These are phyloP conservation scores for Rostrohypoxylon terebratum DNA, from an alignment of 495 filamentous ascomycete genomes.

Conservation along the genomic window DNA sequence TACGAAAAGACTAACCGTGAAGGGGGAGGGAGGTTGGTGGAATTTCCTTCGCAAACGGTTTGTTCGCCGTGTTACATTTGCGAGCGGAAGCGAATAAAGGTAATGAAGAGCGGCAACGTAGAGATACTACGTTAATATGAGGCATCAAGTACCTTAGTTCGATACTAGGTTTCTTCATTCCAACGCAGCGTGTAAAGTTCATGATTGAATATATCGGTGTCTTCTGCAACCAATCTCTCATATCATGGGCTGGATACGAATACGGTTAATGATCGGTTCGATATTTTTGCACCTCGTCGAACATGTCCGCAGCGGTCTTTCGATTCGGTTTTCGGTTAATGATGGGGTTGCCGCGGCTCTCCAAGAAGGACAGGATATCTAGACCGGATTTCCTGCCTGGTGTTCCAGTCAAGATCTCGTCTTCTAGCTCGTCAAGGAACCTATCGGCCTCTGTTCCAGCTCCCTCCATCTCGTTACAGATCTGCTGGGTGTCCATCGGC, in stretches of 20 bases:
- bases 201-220: no score
- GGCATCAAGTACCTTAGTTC: no score
- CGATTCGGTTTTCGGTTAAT: slow-evolving; percentile 8
- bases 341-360: not conserved
- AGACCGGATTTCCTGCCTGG: not conserved
- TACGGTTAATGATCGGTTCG: not conserved
- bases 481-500: not conserved
- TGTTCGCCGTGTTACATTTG: no score
- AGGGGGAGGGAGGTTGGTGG: not conserved
- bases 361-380: slow-evolving; percentile 5
- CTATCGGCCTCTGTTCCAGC: slow-evolving; percentile 14
- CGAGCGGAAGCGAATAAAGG: no score
- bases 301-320: slow-evolving; percentile 13
- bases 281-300: not conserved
- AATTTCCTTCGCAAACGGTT: not conserved
- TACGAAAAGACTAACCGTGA: not conserved
- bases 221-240: not conserved
- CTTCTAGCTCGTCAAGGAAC: slow-evolving; percentile 19
- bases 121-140: not conserved
- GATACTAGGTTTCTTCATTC: not conserved
- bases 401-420: not conserved
- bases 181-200: not conserved
- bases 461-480: slow-evolving; percentile 5
- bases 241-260: no score
- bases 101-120: no score